phyloP scores from a whole-genome alignment of 176 grass and related monocot species.

The Oryza australiensis region DNA sequence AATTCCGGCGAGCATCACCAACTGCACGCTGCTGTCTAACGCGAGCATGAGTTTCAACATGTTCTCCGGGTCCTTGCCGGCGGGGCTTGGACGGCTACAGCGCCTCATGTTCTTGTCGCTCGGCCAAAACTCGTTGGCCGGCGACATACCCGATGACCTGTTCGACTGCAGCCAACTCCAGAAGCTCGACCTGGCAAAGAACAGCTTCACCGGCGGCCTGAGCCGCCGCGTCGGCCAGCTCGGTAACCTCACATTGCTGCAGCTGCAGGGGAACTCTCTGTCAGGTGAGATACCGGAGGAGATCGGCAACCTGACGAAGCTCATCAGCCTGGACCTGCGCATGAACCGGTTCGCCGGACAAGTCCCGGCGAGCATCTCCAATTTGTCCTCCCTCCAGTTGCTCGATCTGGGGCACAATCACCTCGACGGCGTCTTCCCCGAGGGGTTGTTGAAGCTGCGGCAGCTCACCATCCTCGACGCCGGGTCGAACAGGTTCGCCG shows the following conservation, averaged over 20 bases:
- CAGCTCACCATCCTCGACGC: slow-evolving; percentile 42
- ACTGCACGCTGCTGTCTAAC: slow-evolving; percentile 65
- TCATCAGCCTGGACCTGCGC: slow-evolving; percentile 34
- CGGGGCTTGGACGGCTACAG: slow-evolving; percentile 53
- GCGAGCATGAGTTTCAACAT: slow-evolving; percentile 55
- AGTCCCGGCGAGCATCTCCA: slow-evolving; percentile 52
- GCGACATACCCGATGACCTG: slow-evolving; percentile 67
- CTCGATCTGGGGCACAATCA: slow-evolving; percentile 50
- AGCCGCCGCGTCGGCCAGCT: slow-evolving; percentile 50
- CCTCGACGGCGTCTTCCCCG: slow-evolving; percentile 46
- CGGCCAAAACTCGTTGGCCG: slow-evolving; percentile 13
- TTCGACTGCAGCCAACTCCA: slow-evolving; percentile 58
- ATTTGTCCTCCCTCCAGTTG: slow-evolving; percentile 50
- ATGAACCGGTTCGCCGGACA: slow-evolving; percentile 52
- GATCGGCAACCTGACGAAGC: slow-evolving; percentile 62
- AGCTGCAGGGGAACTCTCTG: slow-evolving; percentile 58
- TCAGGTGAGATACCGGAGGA: slow-evolving; percentile 65
- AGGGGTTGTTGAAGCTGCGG: slow-evolving; percentile 46
- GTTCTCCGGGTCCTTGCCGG: slow-evolving; percentile 55
- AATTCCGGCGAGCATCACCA: slow-evolving; percentile 69
- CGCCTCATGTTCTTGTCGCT: slow-evolving; percentile 51
- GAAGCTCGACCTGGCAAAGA: slow-evolving; percentile 33
- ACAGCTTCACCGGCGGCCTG: slow-evolving; percentile 58
- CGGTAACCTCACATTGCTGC: slow-evolving; percentile 36
- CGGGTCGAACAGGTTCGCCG: slow-evolving; percentile 57